Conservation (phyloP, 2,329 filamentous ascomycete species). For the Xylaria digitata region DNA sequence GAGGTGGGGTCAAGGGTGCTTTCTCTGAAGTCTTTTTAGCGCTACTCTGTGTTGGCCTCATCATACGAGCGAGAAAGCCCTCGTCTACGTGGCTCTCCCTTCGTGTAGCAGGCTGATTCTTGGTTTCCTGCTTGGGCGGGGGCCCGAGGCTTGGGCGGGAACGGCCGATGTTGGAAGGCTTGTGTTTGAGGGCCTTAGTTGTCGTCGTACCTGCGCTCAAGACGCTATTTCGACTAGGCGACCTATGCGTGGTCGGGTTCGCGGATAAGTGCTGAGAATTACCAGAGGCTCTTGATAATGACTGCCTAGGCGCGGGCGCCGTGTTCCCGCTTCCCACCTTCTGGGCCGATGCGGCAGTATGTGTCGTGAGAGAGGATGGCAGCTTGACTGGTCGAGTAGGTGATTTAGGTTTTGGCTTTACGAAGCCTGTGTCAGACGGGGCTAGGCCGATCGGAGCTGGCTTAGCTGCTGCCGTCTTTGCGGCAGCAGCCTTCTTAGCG, state of each 20-base stretch:
- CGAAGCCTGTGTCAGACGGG: constrained; percentile 57
- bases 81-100: constrained; percentile 71
- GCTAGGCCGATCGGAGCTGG: constrained; percentile 57
- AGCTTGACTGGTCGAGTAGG: constrained; percentile 75
- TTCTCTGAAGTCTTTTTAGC: constrained; percentile 76
- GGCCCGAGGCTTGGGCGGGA: constrained; percentile 66
- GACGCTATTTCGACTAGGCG: constrained; percentile 60
- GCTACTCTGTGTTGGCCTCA: constrained; percentile 77
- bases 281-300: constrained; percentile 56
- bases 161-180: constrained; percentile 50
- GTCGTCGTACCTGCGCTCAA: constrained; percentile 47
- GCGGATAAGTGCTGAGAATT: constrained; percentile 49
- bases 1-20: constrained; percentile 61
- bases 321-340: constrained; percentile 60
- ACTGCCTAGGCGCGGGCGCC: constrained; percentile 51
- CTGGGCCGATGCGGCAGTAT: constrained; percentile 75
- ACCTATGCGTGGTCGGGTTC: constrained; percentile 51
- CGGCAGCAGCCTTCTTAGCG: constrained; percentile 48
- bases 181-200: constrained; percentile 52
- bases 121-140: constrained; percentile 67
- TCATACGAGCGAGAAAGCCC: constrained; percentile 83
- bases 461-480: constrained; percentile 53
- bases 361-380: constrained; percentile 74
- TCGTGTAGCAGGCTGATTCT: constrained; percentile 60
- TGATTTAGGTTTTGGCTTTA: constrained; percentile 73